Evolutionary conservation across 441 rosid genomes (phyloP).

Genomic region (Daphne laureola): DNA sequence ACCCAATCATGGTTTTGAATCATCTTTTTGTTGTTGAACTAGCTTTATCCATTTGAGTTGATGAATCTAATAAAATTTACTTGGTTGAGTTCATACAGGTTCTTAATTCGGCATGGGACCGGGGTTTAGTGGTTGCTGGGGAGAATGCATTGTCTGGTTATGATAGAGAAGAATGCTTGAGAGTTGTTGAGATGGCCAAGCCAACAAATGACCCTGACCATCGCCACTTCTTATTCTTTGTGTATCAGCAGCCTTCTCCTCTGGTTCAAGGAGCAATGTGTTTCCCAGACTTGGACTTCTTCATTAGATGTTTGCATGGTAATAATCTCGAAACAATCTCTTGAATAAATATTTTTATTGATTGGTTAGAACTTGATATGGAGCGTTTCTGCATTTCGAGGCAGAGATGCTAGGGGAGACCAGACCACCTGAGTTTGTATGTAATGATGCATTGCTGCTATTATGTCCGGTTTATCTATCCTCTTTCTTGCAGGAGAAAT

Average conservation of each 20-base stretch:
- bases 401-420: background rate
- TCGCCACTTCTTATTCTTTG: slow-evolving; percentile 47
- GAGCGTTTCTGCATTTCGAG: background rate
- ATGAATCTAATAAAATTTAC: no score
- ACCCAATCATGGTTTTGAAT: no score
- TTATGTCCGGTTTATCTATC: no score
- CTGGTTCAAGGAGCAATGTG: slow-evolving; percentile 48
- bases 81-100: slow-evolving; percentile 26
- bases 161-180: slow-evolving; percentile 51
- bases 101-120: slow-evolving; percentile 65
- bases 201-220: slow-evolving; percentile 65
- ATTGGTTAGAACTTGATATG: background rate
- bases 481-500: no score
- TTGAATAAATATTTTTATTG: background rate
- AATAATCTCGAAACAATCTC: slow-evolving; percentile 12
- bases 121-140: slow-evolving; percentile 44
- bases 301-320: slow-evolving; percentile 66
- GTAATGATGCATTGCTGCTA: background rate
- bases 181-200: slow-evolving; percentile 59
- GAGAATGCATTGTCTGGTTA: slow-evolving; percentile 57
- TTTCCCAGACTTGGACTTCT: slow-evolving; percentile 49
- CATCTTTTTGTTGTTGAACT: no score
- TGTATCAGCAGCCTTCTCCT: slow-evolving; percentile 58
- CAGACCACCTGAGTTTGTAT: background rate
- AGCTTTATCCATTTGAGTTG: no score